These are phyloP conservation scores for Nicotiana tabacum DNA, from an alignment of 257 asterid species.

Conservation along the genomic window DNA sequence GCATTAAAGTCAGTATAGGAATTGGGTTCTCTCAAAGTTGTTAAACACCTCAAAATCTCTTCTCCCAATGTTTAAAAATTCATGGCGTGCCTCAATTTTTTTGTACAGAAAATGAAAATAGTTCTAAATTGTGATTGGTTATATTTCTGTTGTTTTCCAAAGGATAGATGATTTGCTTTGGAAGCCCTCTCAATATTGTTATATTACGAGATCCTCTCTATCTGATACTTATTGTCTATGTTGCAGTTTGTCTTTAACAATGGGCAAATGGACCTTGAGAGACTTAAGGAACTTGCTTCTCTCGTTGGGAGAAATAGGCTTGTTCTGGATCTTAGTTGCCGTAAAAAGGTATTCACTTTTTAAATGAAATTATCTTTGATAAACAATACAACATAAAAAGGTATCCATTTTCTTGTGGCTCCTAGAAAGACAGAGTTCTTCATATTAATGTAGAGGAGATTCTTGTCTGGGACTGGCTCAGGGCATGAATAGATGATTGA, in stretches of 20 bases:
- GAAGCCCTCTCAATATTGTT: not conserved
- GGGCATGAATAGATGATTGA: not conserved
- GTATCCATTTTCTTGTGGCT: not conserved
- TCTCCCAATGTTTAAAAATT: not conserved
- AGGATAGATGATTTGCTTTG: not conserved
- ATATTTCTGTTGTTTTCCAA: not conserved
- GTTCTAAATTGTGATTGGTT: not conserved
- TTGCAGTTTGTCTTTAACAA: slow-evolving; percentile 80
- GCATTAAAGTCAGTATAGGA: not conserved
- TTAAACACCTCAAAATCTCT: not conserved
- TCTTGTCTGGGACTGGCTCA: not conserved
- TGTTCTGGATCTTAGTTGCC: slow-evolving; percentile 92
- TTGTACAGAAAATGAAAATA: not conserved
- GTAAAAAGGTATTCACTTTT: slow-evolving; percentile 63
- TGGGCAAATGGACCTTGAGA: slow-evolving; percentile 76
- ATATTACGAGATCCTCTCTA: slow-evolving; percentile 14
- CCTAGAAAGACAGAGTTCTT: not conserved
- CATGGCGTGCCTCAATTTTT: not conserved
- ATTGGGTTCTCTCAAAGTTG: not conserved
- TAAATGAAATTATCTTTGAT: slow-evolving; percentile 9
- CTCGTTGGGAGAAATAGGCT: slow-evolving; percentile 75
- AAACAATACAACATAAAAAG: not conserved
- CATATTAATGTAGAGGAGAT: not conserved
- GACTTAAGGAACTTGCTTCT: slow-evolving; percentile 71
- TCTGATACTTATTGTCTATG: slow-evolving; percentile 10